phyloP scores from a whole-genome alignment of 2,329 filamentous ascomycete species.

The Corniculantispora saksenae region DNA sequence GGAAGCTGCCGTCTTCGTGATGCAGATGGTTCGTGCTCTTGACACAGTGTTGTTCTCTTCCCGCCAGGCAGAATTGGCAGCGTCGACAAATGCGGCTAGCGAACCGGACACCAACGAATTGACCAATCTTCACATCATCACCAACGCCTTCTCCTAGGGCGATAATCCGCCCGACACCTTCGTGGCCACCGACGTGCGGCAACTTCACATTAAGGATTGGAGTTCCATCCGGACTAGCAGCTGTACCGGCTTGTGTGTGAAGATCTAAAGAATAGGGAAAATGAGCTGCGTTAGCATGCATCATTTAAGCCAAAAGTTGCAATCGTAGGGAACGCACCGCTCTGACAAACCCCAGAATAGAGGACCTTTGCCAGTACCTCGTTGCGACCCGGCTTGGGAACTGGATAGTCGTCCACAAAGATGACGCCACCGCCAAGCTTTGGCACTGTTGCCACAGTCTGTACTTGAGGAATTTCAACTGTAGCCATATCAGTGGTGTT shows the following conservation, averaged over 20 bases:
- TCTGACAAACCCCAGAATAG: slow-evolving; percentile 24
- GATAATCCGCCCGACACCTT: slow-evolving; percentile 21
- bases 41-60: slow-evolving; percentile 22
- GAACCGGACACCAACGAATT: slow-evolving; percentile 21
- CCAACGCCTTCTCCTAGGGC: slow-evolving; percentile 20
- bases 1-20: slow-evolving; percentile 24
- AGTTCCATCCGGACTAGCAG: slow-evolving; percentile 17
- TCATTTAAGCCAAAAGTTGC: background rate
- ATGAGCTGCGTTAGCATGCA: background rate
- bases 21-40: slow-evolving; percentile 25
- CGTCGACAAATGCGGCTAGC: slow-evolving; percentile 19
- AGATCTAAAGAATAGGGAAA: slow-evolving; percentile 14
- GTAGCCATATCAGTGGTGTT: background rate
- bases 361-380: slow-evolving; percentile 25
- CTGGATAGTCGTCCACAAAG: slow-evolving; percentile 24
- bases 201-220: slow-evolving; percentile 22
- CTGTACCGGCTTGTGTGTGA: slow-evolving; percentile 22
- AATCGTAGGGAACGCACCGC: slow-evolving; percentile 14
- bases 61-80: slow-evolving; percentile 22
- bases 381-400: slow-evolving; percentile 22
- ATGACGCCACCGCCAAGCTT: slow-evolving; percentile 22
- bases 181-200: slow-evolving; percentile 23
- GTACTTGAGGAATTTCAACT: slow-evolving; percentile 20
- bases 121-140: slow-evolving; percentile 21
- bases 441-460: slow-evolving; percentile 24